phyloP scores from a whole-genome alignment of 805 yeast species.

The Metschnikowia vanudenii region DNA sequence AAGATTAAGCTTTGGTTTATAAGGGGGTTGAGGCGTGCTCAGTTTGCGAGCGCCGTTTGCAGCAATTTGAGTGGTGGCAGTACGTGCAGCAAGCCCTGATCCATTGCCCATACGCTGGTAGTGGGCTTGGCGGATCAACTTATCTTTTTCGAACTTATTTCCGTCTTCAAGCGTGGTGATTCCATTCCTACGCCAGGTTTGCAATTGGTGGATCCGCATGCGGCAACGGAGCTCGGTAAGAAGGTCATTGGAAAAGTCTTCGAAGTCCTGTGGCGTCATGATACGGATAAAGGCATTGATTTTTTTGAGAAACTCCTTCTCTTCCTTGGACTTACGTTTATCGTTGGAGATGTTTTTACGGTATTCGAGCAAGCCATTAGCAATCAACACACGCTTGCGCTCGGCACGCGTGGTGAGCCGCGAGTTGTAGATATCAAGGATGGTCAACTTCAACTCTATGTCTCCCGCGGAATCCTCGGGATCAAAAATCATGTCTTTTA shows the following conservation, averaged over 20 bases:
- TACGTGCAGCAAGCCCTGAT: slow-evolving; percentile 22
- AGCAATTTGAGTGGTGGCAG: slow-evolving; percentile 10
- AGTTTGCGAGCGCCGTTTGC: slow-evolving; percentile 21
- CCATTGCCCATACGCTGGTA: slow-evolving; percentile 55
- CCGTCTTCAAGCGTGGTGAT: slow-evolving; percentile 83
- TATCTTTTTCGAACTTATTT: slow-evolving; percentile 82
- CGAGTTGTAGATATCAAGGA: slow-evolving; percentile 85
- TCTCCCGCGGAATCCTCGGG: slow-evolving; percentile 88
- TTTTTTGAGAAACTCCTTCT: slow-evolving; percentile 73
- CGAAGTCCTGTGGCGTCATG: slow-evolving; percentile 79
- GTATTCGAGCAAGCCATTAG: slow-evolving; percentile 79
- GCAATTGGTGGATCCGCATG: slow-evolving; percentile 81
- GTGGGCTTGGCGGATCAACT: slow-evolving; percentile 61
- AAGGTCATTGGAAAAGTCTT: slow-evolving; percentile 68
- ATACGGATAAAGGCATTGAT: slow-evolving; percentile 80
- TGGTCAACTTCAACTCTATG: slow-evolving; percentile 83
- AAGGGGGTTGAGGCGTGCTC: slow-evolving; percentile 40
- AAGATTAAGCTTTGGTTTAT: slow-evolving; percentile 42
- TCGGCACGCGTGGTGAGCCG: slow-evolving; percentile 91
- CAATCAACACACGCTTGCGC: slow-evolving; percentile 76
- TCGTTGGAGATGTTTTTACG: slow-evolving; percentile 77
- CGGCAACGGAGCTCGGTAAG: slow-evolving; percentile 76
- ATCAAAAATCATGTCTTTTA: slow-evolving; percentile 94
- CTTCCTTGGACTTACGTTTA: slow-evolving; percentile 85
- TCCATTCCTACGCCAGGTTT: slow-evolving; percentile 91